Evolutionary conservation across 352 stramenopile genomes (phyloP), one percentile per base, ranked within the genome.

Genomic region (Pythium dissimile): DNA sequence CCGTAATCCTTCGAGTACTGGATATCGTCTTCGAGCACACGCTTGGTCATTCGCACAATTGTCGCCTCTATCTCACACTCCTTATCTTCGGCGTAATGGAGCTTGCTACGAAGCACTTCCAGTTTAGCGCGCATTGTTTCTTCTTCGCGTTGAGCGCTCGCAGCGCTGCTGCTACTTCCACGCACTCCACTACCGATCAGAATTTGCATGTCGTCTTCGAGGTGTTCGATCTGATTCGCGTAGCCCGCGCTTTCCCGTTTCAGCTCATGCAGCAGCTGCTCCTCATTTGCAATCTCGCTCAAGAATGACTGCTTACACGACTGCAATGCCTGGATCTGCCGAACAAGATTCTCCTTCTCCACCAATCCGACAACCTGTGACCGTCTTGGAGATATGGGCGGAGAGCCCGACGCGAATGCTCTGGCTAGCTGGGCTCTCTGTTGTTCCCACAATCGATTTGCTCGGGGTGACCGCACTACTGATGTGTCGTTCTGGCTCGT

Each of bases 21-120:
- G 31, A 79, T 37, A 20, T 89, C 75, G 12, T 66, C 64, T 32
- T 84, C 66, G 5, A 92, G 52, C 11, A 88, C 74, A 20, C 78
- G 73, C 62, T 89, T 89, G 6, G 82, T 92, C 64, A 86, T 84
- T 10, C 69, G 67, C 23, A 92, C 76, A 61, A 89, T 86, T 0
- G 77, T 73, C 4, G 64, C 74, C 37, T 92, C 82, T 26, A 92
- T 88, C 48, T 89, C 74, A 20, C 75, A 75, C 48, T 89, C 80
- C 35, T 84, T 87, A 44, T 86, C 68, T 53, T 89, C 75, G 0
- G 68, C 73, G 37, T 86, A 76, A 13, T 70, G 71, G 10, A 88
- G 70, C 42, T 89, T 87, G 50, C 62, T 78, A 1, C 75, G 65
- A 10, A 84, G 56, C 51, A 84, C 73, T 47, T 89, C 77, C n/a